phyloP scores from a whole-genome alignment of 345 rosid genomes.

The Schrenkiella parvula region DNA sequence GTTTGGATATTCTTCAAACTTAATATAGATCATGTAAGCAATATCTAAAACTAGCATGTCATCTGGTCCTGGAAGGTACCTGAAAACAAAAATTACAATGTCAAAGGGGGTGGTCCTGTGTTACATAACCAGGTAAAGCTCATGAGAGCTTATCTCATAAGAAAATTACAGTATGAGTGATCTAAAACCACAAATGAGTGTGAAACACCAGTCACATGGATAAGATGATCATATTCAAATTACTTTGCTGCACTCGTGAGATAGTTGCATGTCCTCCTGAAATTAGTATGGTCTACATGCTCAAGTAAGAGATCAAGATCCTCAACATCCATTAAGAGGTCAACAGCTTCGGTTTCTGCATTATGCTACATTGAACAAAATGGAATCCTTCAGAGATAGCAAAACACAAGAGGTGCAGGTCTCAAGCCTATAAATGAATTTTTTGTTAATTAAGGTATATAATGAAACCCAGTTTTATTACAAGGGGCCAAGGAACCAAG shows the following conservation, averaged over 20 bases:
- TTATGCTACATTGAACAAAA: conserved; percentile 63
- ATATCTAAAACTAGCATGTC: conserved; percentile 71
- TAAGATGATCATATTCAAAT: conserved; percentile 2
- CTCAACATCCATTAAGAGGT: conserved; percentile 98
- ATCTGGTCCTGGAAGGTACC: conserved; percentile 93
- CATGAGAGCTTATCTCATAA: not conserved
- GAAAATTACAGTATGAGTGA: not conserved
- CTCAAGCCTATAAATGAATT: conserved; percentile 2
- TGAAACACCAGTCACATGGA: not conserved
- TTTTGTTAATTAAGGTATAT: not conserved
- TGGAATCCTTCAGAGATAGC: not conserved
- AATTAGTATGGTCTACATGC: conserved; percentile 76
- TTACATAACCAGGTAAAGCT: not conserved
- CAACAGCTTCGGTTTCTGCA: conserved; percentile 98
- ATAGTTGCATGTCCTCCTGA: conserved; percentile 87
- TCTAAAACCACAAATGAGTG: not conserved
- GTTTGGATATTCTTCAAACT: conserved; percentile 65
- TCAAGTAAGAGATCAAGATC: conserved; percentile 83
- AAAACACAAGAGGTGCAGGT: not conserved
- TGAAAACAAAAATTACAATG: conserved; percentile 30
- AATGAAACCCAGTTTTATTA: not conserved
- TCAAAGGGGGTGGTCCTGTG: not conserved
- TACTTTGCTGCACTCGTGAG: conserved; percentile 89
- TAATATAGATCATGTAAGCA: conserved; percentile 71
- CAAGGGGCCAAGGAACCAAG: not conserved